These are phyloP conservation scores for Pseudonitzschia delicatissima DNA, from an alignment of 108 stramenopile species.

Conservation along the genomic window DNA sequence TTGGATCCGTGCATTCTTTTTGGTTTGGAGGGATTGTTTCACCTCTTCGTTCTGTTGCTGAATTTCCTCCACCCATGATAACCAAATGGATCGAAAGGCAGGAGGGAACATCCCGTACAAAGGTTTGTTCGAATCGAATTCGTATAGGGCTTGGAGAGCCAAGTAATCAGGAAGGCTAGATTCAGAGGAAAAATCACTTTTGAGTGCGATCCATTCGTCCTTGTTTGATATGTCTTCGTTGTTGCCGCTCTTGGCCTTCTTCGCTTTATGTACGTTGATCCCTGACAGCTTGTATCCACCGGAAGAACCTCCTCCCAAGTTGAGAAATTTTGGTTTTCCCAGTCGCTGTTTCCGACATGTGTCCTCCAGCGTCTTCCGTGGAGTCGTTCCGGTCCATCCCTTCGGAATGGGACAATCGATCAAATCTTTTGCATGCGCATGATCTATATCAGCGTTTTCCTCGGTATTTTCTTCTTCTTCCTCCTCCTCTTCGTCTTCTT, in stretches of 20 bases:
- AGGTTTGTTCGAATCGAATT: slow-evolving; percentile 47
- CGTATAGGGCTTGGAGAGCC: slow-evolving; percentile 60
- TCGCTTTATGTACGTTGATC: background rate
- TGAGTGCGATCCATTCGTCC: slow-evolving; percentile 4
- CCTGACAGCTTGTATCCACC: slow-evolving; percentile 25
- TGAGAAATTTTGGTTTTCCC: slow-evolving; percentile 44
- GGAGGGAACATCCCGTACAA: slow-evolving; percentile 64
- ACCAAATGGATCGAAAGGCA: slow-evolving; percentile 58
- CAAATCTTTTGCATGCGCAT: background rate
- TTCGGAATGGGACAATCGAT: slow-evolving; percentile 43
- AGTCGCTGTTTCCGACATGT: slow-evolving; percentile 42
- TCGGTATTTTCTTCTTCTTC: background rate
- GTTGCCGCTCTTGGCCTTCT: background rate
- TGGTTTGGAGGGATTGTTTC: slow-evolving; percentile 23
- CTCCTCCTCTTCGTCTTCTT: slow-evolving; percentile 4
- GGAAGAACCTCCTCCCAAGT: slow-evolving; percentile 10
- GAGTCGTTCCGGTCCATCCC: slow-evolving; percentile 74
- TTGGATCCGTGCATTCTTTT: background rate
- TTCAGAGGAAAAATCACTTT: slow-evolving; percentile 20
- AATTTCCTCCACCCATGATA: slow-evolving; percentile 49
- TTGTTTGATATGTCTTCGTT: background rate
- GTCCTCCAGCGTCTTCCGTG: slow-evolving; percentile 57
- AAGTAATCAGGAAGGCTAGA: slow-evolving; percentile 43
- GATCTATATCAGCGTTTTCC: too few relatives aligned
- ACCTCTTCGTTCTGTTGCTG: slow-evolving; percentile 22